Base-by-base conservation (phyloP, 2,329 filamentous ascomycete genomes). In the Thelonectria discophora region DNA sequence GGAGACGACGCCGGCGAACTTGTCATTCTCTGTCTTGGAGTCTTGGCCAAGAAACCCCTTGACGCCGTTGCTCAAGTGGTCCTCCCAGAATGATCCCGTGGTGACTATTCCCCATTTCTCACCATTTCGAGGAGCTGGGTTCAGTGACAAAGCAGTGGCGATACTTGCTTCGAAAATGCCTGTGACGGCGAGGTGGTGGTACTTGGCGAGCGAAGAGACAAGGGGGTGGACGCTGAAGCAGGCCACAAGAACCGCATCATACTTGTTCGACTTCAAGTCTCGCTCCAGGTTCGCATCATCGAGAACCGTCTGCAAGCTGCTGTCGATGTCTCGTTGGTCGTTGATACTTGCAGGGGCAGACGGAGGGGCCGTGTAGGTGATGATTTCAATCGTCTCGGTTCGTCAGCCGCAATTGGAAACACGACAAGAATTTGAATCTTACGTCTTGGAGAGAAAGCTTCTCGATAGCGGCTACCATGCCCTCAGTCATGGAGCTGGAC, bases 101-200 rank as follows among this genome's bases (percentile, higher is more conserved):
- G 90, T 94, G 5, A 98, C 90, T 65, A 98, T 95, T 2, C 93
- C 94, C 81, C 95, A 97, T 48, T 78, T 81, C 66, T 86, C 76
- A 56, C 68, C 40, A 21, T 62, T 60, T 1, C 65, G 60, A 1
- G 67, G 63, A 2, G 62, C 63, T 8, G 68, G 62, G 12, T 76
- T 65, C 21, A 84, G 76, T 2, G 89, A 85, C 10, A 94, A 73
- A 2, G 88, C 85, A 0, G 87, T 81, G 2, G 88, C 79, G 13
- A 97, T 82, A 70, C 90, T 92, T 1, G 93, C 90, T 76, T 97
- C 94, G 72, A 97, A 95, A 58, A 98, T 97, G 6, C 94, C 94
- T 6, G 70, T 76, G 12, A 78, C 70, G 6, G 73, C 65, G 5
- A 70, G 63, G 18, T 69, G 63, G 27, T 76, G 54, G 75, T 70